These are phyloP conservation scores for Alternaria tenuissima DNA, from an alignment of 2,329 filamentous ascomycete genomes.

Conservation along the genomic window DNA sequence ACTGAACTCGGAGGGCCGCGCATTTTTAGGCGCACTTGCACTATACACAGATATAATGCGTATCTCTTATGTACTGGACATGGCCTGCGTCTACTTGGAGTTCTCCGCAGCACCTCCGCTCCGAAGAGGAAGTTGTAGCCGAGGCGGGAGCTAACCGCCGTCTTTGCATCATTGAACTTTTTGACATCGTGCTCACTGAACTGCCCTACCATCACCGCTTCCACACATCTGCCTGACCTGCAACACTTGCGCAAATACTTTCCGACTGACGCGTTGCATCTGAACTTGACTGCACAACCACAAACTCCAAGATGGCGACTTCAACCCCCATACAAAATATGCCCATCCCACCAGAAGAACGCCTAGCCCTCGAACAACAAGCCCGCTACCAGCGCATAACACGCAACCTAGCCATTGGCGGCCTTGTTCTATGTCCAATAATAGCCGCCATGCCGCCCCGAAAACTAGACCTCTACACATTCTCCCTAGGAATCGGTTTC, in stretches of 20 bases:
- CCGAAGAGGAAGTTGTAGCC: conserved; percentile 36
- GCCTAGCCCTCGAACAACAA: conserved; percentile 44
- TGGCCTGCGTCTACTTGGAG: not conserved
- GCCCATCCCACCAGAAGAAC: conserved; percentile 45
- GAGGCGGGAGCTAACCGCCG: conserved; percentile 25
- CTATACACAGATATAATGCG: not conserved
- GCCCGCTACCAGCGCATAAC: conserved; percentile 39
- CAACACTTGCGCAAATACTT: not conserved
- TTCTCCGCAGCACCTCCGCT: conserved; percentile 17
- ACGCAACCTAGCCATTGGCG: conserved; percentile 59
- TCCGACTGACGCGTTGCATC: not conserved
- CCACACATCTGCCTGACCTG: not conserved
- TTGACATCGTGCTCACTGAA: conserved; percentile 18
- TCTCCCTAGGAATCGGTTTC: conserved; percentile 60
- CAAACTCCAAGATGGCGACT: conserved; percentile 33
- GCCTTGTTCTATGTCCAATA: conserved; percentile 62
- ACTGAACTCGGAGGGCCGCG: not conserved
- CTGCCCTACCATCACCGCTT: not conserved
- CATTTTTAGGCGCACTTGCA: not conserved
- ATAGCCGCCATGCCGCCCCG: conserved; percentile 66
- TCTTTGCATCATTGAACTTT: conserved; percentile 44
- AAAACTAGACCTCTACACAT: conserved; percentile 69
- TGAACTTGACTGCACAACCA: not conserved
- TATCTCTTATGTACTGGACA: not conserved
- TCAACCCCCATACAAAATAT: conserved; percentile 24